Conservation (phyloP, 192 early-diverging fungal genomes). For the Gigaspora rosea region DNA sequence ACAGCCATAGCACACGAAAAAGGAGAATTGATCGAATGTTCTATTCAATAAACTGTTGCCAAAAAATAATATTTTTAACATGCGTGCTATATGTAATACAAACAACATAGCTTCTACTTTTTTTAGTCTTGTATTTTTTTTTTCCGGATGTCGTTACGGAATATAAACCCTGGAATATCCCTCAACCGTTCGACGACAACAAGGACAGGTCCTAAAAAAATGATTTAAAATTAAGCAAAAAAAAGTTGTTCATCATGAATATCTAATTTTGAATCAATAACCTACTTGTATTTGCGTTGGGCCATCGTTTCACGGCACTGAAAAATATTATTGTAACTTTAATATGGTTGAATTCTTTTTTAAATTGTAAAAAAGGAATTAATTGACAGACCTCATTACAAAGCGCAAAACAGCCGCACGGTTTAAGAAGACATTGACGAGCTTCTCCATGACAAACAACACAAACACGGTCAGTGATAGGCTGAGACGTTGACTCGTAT, state of each 20-base stretch:
- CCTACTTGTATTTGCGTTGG: slow-evolving; percentile 19
- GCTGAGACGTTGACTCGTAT: not conserved
- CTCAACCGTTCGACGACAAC: slow-evolving; percentile 26
- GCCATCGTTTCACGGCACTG: slow-evolving; percentile 27
- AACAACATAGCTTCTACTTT: too few relatives aligned
- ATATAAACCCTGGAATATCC: slow-evolving; percentile 31
- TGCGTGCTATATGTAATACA: too few relatives aligned
- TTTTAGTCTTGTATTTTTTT: not conserved
- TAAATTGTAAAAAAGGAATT: not conserved
- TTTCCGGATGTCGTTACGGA: not conserved
- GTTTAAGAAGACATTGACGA: slow-evolving; percentile 31
- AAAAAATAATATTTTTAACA: too few relatives aligned
- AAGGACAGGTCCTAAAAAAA: slow-evolving; percentile 24
- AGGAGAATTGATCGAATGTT: too few relatives aligned
- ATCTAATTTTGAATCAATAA: not conserved
- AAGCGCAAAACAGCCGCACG: slow-evolving; percentile 27
- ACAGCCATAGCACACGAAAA: too few relatives aligned
- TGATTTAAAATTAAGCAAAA: too few relatives aligned
- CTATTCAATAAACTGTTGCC: too few relatives aligned
- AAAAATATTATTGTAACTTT: not conserved
- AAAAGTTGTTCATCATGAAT: not conserved
- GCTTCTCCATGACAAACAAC: slow-evolving; percentile 30
- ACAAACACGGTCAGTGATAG: slow-evolving; percentile 31
- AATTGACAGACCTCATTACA: slow-evolving; percentile 9
- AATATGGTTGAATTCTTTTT: not conserved